Conservation (phyloP, 306 rosid species). For the Hippophae gyantsensis region DNA sequence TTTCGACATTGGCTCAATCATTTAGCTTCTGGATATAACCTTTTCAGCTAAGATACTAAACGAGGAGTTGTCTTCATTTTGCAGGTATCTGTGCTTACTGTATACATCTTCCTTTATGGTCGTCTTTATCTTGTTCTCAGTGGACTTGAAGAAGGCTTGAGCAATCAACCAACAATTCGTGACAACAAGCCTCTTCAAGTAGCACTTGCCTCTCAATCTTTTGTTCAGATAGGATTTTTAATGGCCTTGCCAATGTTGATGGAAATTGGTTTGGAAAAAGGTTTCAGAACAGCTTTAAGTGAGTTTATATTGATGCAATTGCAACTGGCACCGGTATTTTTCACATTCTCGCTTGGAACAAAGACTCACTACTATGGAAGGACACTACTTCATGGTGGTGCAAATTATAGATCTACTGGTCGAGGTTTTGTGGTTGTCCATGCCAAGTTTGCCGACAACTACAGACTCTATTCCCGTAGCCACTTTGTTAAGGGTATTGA, state of each 20-base stretch:
- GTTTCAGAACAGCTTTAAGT: conserved; percentile 92
- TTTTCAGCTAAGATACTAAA: conserved; percentile 10
- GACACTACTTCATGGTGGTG: conserved; percentile 96
- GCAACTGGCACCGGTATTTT: conserved; percentile 94
- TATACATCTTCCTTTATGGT: conserved; percentile 86
- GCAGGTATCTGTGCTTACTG: conserved; percentile 95
- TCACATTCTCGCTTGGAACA: conserved; percentile 93
- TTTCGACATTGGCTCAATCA: neutral
- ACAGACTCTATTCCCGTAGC: conserved; percentile 93
- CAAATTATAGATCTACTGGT: conserved; percentile 90
- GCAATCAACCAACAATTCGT: conserved; percentile 60
- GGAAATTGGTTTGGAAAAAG: conserved; percentile 97
- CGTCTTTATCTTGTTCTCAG: conserved; percentile 96
- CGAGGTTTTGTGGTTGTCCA: conserved; percentile 98
- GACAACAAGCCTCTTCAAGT: conserved; percentile 98
- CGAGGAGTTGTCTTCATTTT: conserved; percentile 15
- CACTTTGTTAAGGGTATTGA: conserved; percentile 97
- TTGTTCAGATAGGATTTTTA: conserved; percentile 92
- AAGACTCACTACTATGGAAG: conserved; percentile 96
- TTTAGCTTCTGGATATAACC: neutral
- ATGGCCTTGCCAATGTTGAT: conserved; percentile 96
- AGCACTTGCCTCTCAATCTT: conserved; percentile 92
- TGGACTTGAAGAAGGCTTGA: conserved; percentile 91
- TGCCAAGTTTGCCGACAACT: conserved; percentile 98
- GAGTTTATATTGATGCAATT: conserved; percentile 90